Evolutionary conservation across 306 rosid genomes (phyloP).

Genomic region (Luffa acutangula): DNA sequence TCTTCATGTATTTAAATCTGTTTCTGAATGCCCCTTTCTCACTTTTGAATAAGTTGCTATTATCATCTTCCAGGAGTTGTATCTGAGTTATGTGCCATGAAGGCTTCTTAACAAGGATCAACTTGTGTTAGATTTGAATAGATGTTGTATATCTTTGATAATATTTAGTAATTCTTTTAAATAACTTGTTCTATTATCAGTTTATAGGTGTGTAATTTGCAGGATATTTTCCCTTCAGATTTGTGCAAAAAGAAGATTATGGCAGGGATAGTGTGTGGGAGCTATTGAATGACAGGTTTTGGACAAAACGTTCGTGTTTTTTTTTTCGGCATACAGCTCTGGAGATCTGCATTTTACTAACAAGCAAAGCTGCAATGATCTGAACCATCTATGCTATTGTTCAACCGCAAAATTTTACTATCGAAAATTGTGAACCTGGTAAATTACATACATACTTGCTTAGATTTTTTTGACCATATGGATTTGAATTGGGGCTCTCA

Average conservation of each 20-base stretch:
- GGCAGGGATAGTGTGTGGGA: background rate
- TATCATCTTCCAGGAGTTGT: background rate
- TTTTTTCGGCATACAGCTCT: background rate
- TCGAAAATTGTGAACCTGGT: background rate
- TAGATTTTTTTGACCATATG: background rate
- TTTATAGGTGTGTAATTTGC: conserved; percentile 31
- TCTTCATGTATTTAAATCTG: background rate
- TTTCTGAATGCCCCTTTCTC: background rate
- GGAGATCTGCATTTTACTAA: background rate
- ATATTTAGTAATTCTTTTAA: background rate
- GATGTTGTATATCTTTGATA: background rate
- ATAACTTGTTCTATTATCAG: conserved; percentile 16
- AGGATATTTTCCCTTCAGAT: conserved; percentile 21
- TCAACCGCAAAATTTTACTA: background rate
- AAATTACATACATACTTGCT: background rate
- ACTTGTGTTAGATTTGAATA: background rate
- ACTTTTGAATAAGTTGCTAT: background rate
- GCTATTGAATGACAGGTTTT: background rate
- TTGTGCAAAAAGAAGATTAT: conserved; percentile 21
- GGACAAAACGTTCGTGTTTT: background rate
- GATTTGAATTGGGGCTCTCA: background rate
- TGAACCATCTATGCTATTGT: background rate
- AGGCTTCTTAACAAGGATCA: background rate
- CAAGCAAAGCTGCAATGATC: background rate
- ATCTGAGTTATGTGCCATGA: background rate